Evolutionary conservation across 2,329 filamentous ascomycete species (phyloP).

Genomic region (Fonsecaea pedrosoi): DNA sequence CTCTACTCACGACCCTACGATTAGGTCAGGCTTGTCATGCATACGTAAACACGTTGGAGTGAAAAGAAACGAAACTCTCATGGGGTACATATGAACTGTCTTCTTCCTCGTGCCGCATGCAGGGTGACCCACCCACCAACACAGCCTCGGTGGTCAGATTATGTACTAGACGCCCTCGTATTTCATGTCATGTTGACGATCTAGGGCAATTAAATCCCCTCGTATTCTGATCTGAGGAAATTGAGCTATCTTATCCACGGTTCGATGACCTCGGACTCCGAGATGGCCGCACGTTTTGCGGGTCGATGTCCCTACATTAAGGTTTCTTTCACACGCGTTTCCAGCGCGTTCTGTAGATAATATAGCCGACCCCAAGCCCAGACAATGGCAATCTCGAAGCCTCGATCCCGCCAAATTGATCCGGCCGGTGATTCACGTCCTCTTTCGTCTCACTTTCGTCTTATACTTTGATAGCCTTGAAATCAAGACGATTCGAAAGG

Average conservation of each 20-base stretch:
- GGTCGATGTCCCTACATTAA: neutral
- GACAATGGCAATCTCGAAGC: neutral
- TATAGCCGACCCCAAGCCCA: neutral
- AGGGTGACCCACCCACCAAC: too few species aligned
- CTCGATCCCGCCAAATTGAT: neutral
- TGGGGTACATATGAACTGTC: neutral
- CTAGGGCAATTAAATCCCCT: too few species aligned
- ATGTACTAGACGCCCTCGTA: too few species aligned
- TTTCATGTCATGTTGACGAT: too few species aligned
- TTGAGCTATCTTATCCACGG: too few species aligned
- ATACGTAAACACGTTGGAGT: neutral
- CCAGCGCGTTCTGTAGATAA: slow-evolving; percentile 8
- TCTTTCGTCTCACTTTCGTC: neutral
- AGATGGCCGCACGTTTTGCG: neutral
- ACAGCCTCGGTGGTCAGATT: too few species aligned
- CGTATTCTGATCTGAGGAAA: too few species aligned
- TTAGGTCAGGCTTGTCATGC: neutral
- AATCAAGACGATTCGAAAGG: neutral
- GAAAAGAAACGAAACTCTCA: neutral
- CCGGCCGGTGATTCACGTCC: neutral
- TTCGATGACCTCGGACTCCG: neutral
- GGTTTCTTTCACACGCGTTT: slow-evolving; percentile 5
- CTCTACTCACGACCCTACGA: neutral
- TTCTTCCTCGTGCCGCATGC: too few species aligned
- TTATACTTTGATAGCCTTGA: neutral